Base-by-base conservation (phyloP, 345 rosid genomes). In the Euphorbia tirucalli region DNA sequence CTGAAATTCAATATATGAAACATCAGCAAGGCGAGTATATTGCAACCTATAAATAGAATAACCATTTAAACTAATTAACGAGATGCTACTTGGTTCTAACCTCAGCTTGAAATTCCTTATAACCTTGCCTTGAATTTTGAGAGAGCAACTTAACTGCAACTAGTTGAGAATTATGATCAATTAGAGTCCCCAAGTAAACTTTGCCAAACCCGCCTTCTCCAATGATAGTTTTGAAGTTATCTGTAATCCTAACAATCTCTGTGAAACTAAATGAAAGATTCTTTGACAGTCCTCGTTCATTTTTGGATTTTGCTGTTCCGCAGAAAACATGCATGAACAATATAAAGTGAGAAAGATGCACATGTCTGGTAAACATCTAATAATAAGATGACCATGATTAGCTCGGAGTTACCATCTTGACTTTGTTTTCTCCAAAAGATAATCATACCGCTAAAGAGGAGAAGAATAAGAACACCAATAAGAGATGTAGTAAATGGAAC, bases 151-250 rank as follows among this genome's bases (percentile, higher is more conserved):
- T n/a, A n/a, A n/a, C n/a, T n/a, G n/a, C n/a, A n/a, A n/a, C n/a
- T n/a, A n/a, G n/a, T n/a, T n/a, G n/a, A n/a, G n/a, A n/a, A n/a
- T n/a, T n/a, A n/a, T n/a, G n/a, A n/a, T 82, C 55, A 65, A 87
- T 19, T 18, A 18, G 57, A 69, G 73, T 82, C 79, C 31, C 89
- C 91, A 30, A 74, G 72, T 81, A 85, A 19, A 85, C 89, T 27
- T 81, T 72, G 65, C 89, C 86, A 35, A 85, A 87, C 13, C 87
- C 87, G 39, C 91, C 91, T 76, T 86, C 46, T 78, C 91, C 46
- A 81, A 82, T 76, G 75, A 48, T 9, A 73, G 81, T 70, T 72
- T 74, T 27, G 44, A 85, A 85, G 44, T 83, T 77, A 32, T 79
- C 75, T 19, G 85, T 85, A 66, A 83, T 78, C 5, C 9, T 78